Conservation (phyloP, 1,139 yeast genomes). For the Yamadazyma sp. region DNA sequence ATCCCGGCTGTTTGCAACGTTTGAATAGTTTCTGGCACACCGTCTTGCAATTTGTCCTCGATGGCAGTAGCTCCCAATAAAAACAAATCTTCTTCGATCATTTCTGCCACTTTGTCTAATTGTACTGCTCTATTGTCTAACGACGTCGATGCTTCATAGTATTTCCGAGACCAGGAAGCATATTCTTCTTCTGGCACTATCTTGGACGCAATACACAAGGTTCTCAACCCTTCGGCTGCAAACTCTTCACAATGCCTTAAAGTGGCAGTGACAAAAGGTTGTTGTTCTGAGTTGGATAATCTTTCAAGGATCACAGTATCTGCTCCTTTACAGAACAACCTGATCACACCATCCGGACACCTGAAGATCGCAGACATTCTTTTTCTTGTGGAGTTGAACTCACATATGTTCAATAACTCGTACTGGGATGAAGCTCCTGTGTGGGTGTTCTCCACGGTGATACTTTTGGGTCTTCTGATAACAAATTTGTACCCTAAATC, state of each 20-base stretch:
- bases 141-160: conserved; percentile 81
- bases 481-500: conserved; percentile 79
- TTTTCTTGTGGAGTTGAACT: conserved; percentile 94
- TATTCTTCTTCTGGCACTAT: conserved; percentile 82
- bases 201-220: conserved; percentile 88
- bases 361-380: conserved; percentile 95
- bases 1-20: conserved; percentile 95
- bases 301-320: conserved; percentile 94
- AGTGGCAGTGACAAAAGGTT: conserved; percentile 80
- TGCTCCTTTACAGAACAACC: conserved; percentile 95
- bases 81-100: conserved; percentile 77
- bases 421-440: conserved; percentile 44
- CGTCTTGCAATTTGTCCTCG: conserved; percentile 96
- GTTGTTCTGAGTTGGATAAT: conserved; percentile 59
- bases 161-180: conserved; percentile 57
- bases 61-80: conserved; percentile 96
- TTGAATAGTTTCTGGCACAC: conserved; percentile 96
- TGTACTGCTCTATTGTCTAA: conserved; percentile 71
- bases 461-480: conserved; percentile 82
- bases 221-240: conserved; percentile 94
- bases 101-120: conserved; percentile 69
- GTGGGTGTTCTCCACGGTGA: conserved; percentile 60
- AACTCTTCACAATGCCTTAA: conserved; percentile 90
- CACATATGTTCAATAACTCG: conserved; percentile 87
- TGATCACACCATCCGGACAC: conserved; percentile 90